A percentile compares a stretch with the other conserved stretches of the same genome.
Conservation (phyloP, 768 basidiomycete genomes). For the Lentinula edodes region DNA sequence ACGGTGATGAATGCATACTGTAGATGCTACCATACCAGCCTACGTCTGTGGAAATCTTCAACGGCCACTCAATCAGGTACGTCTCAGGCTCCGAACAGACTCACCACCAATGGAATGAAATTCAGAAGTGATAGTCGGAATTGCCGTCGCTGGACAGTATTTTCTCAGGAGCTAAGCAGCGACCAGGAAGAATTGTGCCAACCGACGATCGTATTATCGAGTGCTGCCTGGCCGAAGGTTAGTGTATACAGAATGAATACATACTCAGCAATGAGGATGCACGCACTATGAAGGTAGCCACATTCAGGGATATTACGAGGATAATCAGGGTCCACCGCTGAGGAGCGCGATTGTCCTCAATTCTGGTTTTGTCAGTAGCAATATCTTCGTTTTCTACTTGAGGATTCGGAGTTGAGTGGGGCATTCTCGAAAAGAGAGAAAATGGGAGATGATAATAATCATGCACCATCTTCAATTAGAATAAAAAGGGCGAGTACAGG, state of each 20-base stretch:
- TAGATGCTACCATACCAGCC: slow-evolving; percentile 17
- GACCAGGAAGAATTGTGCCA: not conserved
- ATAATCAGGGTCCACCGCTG: not conserved
- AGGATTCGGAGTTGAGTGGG: too few relatives aligned
- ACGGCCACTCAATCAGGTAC: too few relatives aligned
- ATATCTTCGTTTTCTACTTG: too few relatives aligned
- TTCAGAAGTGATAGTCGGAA: slow-evolving; percentile 23
- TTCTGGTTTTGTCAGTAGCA: too few relatives aligned
- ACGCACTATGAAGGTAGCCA: slow-evolving; percentile 10
- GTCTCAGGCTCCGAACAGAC: not conserved
- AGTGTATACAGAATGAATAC: too few relatives aligned
- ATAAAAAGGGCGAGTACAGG: too few relatives aligned
- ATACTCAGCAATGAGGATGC: not conserved
- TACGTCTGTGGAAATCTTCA: slow-evolving; percentile 9
- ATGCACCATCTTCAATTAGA: too few relatives aligned
- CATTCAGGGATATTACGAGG: slow-evolving; percentile 9
- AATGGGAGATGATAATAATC: too few relatives aligned
- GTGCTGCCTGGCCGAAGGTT: slow-evolving; percentile 4
- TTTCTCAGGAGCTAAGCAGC: not conserved
- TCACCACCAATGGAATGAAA: slow-evolving; percentile 19
- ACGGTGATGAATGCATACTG: not conserved
- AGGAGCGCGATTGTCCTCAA: too few relatives aligned
- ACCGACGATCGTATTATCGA: slow-evolving; percentile 11
- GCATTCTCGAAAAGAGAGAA: too few relatives aligned
- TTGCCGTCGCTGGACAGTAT: slow-evolving; percentile 15